Evolutionary conservation across 352 stramenopile species (phyloP).

Genomic region (Blastocystis sp.): DNA sequence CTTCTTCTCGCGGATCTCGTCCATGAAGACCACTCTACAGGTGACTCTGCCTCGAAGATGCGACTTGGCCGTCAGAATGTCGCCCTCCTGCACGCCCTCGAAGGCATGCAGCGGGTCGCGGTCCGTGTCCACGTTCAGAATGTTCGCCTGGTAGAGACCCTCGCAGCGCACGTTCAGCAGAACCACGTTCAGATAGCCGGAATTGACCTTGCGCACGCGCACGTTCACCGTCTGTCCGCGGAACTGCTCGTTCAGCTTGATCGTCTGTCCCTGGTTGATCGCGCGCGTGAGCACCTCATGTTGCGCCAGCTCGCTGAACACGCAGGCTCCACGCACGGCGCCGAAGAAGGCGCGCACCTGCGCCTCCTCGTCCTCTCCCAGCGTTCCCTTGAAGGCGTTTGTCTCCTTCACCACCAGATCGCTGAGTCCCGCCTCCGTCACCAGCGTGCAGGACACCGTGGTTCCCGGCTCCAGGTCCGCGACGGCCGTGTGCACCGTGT

Average conservation of each 20-base stretch:
- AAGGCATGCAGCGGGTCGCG: not conserved
- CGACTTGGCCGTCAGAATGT: not conserved
- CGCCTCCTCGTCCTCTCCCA: not conserved
- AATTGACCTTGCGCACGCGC: too few species aligned
- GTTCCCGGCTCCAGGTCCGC: not conserved
- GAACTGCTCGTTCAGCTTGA: not conserved
- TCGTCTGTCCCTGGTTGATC: not conserved
- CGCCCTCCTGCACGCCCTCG: not conserved
- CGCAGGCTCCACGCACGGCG: not conserved
- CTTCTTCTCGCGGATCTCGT: not conserved
- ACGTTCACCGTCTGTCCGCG: not conserved
- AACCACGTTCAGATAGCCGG: not conserved
- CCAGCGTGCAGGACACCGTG: not conserved
- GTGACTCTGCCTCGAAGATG: not conserved
- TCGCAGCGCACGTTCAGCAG: not conserved
- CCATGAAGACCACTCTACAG: not conserved
- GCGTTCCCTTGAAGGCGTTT: not conserved
- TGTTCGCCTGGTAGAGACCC: not conserved
- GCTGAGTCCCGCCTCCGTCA: not conserved
- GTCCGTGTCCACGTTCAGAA: not conserved
- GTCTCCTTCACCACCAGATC: not conserved
- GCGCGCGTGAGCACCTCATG: not conserved
- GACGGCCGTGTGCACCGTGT: not conserved
- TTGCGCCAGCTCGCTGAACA: not conserved
- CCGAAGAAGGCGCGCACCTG: conserved; percentile 1